Conservation (phyloP, 306 rosid species). For the Ormosia semicastrata region DNA sequence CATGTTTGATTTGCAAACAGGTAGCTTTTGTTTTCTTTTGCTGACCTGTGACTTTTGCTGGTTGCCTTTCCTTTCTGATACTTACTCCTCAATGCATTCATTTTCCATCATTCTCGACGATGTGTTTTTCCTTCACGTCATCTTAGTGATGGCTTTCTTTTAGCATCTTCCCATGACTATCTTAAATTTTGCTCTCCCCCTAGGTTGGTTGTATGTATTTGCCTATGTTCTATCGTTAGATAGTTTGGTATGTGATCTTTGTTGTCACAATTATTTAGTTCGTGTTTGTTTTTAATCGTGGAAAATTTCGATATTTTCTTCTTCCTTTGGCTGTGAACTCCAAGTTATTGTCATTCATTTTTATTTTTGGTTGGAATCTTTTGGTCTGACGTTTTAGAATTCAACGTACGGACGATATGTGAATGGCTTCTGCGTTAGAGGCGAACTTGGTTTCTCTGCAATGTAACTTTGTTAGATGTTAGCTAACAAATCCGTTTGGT, state of each 20-base stretch:
- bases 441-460: background rate
- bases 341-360: background rate
- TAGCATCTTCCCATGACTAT: background rate
- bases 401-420: too few relatives aligned
- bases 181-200: background rate
- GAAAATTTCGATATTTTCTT: too few relatives aligned
- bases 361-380: background rate
- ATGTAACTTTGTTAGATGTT: background rate
- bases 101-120: background rate
- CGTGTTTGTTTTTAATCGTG: background rate
- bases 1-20: background rate
- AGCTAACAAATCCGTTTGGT: background rate
- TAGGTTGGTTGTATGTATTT: background rate
- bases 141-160: background rate
- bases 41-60: background rate
- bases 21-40: background rate
- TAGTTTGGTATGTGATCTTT: background rate
- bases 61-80: background rate
- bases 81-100: background rate
- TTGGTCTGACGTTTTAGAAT: background rate
- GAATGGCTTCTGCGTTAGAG: too few relatives aligned
- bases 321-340: background rate
- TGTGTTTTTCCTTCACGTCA: background rate
- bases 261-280: background rate
- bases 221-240: background rate